Evolutionary conservation across 2,329 filamentous ascomycete species (phyloP).

Genomic region (Pseudocercospora musae): DNA sequence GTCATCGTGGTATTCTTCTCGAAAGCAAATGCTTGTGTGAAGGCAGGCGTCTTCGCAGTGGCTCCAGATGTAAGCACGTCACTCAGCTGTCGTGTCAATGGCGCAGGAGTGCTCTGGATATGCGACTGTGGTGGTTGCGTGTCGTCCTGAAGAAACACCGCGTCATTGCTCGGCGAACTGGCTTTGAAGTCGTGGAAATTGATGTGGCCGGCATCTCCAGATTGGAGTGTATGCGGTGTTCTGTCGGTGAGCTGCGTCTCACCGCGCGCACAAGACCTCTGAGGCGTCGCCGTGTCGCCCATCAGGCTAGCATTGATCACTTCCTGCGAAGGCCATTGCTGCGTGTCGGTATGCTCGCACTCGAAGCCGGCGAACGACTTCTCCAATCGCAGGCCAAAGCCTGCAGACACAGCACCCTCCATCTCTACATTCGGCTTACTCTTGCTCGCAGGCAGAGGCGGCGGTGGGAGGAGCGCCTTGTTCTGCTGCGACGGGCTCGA

Average conservation of each 20-base stretch:
- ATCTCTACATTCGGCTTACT: slow-evolving; percentile 24
- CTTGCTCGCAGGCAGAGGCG: slow-evolving; percentile 21
- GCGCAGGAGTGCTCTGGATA: slow-evolving; percentile 39
- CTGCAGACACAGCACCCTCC: slow-evolving; percentile 22
- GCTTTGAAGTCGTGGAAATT: slow-evolving; percentile 13
- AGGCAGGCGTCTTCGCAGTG: slow-evolving; percentile 41
- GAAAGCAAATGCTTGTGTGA: slow-evolving; percentile 39
- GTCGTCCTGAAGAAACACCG: slow-evolving; percentile 12
- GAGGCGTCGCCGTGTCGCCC: slow-evolving; percentile 1
- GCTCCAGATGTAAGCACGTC: slow-evolving; percentile 43
- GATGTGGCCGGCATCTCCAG: slow-evolving; percentile 11
- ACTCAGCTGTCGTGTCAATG: slow-evolving; percentile 19
- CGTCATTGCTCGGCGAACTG: slow-evolving; percentile 18
- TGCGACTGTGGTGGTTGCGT: slow-evolving; percentile 27
- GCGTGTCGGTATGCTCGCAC: slow-evolving; percentile 42
- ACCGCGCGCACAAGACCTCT: slow-evolving; percentile 6
- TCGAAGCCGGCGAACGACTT: slow-evolving; percentile 38
- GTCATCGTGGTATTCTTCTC: slow-evolving; percentile 35
- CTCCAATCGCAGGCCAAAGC: slow-evolving; percentile 13
- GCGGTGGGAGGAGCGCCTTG: background rate
- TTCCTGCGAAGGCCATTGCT: slow-evolving; percentile 44
- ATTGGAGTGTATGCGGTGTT: slow-evolving; percentile 3
- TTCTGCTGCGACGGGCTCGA: slow-evolving; percentile 6
- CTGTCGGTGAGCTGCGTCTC: slow-evolving; percentile 16
- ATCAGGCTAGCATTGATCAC: slow-evolving; percentile 26